A percentile compares a stretch with the other conserved stretches of the same genome.
phyloP scores from a whole-genome alignment of 1,139 yeast genomes.

The Protomyces lactucae-debilis region DNA sequence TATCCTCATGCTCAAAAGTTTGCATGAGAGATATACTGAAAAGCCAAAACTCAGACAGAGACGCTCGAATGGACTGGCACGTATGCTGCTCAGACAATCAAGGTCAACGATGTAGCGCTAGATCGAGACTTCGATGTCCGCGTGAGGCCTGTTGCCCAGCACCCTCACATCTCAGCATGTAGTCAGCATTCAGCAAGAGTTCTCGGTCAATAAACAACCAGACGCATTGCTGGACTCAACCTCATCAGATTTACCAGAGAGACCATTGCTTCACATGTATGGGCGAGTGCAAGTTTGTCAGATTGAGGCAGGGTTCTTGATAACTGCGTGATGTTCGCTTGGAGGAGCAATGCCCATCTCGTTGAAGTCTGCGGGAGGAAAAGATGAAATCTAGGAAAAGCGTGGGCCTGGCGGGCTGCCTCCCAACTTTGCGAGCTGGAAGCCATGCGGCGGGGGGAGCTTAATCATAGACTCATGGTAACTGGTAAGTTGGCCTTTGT shows the following conservation, averaged over 20 bases:
- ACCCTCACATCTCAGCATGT: not conserved
- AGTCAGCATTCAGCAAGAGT: not conserved
- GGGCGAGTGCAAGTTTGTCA: not conserved
- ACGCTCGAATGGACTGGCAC: constrained; percentile 1
- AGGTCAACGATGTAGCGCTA: not conserved
- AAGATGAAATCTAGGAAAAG: too few species aligned
- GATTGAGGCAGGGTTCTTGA: too few species aligned
- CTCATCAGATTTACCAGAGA: not conserved
- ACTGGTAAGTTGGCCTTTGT: too few species aligned
- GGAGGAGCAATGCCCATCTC: too few species aligned
- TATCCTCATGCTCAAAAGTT: not conserved
- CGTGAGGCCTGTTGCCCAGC: not conserved
- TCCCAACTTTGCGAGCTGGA: too few species aligned
- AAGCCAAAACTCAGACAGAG: not conserved
- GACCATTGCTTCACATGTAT: constrained; percentile 19
- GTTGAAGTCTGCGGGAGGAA: too few species aligned
- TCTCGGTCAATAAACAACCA: not conserved
- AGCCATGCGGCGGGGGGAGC: too few species aligned
- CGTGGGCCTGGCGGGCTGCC: too few species aligned
- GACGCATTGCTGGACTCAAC: not conserved
- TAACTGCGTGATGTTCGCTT: too few species aligned
- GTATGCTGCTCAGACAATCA: not conserved
- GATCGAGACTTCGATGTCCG: not conserved
- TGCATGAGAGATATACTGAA: not conserved
- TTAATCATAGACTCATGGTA: too few species aligned